These are phyloP conservation scores for Microstroma glucosiphilum DNA, from an alignment of 1,284 basidiomycete species.

Conservation along the genomic window DNA sequence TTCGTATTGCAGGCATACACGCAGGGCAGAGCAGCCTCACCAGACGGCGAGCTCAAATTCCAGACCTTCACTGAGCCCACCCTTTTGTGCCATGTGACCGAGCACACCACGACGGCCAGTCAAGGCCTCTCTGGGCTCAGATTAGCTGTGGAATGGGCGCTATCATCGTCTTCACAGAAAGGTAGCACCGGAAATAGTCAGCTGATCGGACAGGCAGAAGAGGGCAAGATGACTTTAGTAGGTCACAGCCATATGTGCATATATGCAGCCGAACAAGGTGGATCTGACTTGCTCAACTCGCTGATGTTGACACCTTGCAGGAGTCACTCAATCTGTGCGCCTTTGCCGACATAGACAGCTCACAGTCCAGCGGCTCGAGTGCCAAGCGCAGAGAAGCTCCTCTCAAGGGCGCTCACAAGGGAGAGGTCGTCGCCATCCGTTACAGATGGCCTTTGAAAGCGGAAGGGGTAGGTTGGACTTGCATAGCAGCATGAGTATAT, in stretches of 20 bases:
- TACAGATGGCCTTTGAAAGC: neutral
- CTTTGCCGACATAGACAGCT: neutral
- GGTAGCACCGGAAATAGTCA: neutral
- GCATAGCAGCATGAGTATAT: no score
- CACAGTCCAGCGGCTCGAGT: neutral
- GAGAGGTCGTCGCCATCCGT: neutral
- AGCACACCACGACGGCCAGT: neutral
- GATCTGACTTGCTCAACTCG: neutral
- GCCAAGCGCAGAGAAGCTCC: neutral
- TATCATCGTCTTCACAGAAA: neutral
- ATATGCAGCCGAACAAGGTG: neutral
- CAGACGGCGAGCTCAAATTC: neutral
- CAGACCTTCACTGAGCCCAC: neutral
- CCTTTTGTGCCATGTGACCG: neutral
- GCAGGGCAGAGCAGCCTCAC: neutral
- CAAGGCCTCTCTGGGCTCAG: neutral
- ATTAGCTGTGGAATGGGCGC: neutral
- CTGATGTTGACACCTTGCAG: neutral
- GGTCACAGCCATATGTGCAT: neutral
- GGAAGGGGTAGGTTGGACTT: neutral
- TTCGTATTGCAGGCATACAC: neutral
- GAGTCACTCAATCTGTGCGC: neutral
- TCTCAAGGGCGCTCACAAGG: neutral
- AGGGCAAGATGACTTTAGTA: neutral
- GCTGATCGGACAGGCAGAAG: neutral